Evolutionary conservation across 345 rosid genomes (phyloP), one percentile per base, ranked within the genome.

Genomic region (Gossypium turneri): DNA sequence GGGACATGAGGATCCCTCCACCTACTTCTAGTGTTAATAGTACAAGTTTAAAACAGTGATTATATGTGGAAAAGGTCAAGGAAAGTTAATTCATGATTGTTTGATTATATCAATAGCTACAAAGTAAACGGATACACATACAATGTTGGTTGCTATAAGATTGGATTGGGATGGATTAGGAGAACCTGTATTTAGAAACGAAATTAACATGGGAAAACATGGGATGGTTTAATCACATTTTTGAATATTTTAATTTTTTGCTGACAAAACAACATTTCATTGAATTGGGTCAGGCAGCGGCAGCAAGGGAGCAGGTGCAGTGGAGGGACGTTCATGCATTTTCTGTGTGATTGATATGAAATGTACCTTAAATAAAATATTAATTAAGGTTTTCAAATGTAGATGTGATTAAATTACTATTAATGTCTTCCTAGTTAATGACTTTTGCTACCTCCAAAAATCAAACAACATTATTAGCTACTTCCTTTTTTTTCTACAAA

Each of bases 111-210:
- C n/a, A 52, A 2, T 7, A 17, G 57, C 20, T 22, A 58, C 17
- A 9, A 24, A 59, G 41, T 3, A 4, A 4, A 22, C 1, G 10
- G 25, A 19, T 8, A 57, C 11, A n/a, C 11, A 19, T n/a, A 55
- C 24, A 17, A 55, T 19, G 59, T 55, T 55, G 20, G 11, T n/a
- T 19, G 3, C 7, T 16, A 3, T 24, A 5, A 59, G 34, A 59
- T 25, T 59, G 64, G n/a, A 59, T 59, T 5, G 65, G 64, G n/a
- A 59, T 59, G 15, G 65, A 60, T 60, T 60, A 60, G 3, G 65
- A 60, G n/a, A 0, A 59, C 41, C 2, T 38, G 38, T 34, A 34
- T 4, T 34, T 34, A 5, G 24, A 57, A 57, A 57, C 2, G 15
- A 57, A 57, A 22, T 57, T 3, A 57, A 22, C 25, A 2, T 22